A percentile compares a stretch with the other conserved stretches of the same genome.
Conservation (phyloP, 2,329 filamentous ascomycete genomes). For the Plectosphaerella plurivora region DNA sequence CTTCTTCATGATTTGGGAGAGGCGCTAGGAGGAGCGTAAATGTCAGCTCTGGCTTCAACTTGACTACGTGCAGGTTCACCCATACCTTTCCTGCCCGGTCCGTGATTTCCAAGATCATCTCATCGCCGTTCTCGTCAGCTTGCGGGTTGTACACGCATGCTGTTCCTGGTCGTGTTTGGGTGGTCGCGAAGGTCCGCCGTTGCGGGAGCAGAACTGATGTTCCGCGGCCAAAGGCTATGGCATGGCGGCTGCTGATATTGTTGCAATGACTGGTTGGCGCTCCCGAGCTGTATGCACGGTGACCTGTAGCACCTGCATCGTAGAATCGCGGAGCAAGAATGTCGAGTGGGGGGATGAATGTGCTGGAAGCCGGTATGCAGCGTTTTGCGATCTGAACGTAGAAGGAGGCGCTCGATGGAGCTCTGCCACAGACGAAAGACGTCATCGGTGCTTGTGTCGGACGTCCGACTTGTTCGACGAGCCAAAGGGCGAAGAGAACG, state of each 20-base stretch:
- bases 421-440: constrained; percentile 30
- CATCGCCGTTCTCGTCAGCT: constrained; percentile 77
- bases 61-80: not conserved
- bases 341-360: constrained; percentile 24
- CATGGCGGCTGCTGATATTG: too few species aligned
- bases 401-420: constrained; percentile 30
- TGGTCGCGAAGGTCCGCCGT: constrained; percentile 30
- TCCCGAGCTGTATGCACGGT: constrained; percentile 1
- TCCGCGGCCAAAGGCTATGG: too few species aligned
- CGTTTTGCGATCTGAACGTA: constrained; percentile 37
- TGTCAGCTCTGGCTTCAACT: not conserved
- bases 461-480: not conserved
- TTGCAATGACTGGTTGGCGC: not conserved
- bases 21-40: constrained; percentile 44
- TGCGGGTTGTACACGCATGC: constrained; percentile 64
- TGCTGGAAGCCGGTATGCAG: constrained; percentile 15
- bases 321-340: constrained; percentile 20
- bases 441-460: constrained; percentile 19
- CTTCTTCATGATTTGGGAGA: constrained; percentile 70
- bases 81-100: constrained; percentile 73
- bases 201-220: not conserved
- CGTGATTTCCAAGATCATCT: constrained; percentile 80
- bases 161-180: constrained; percentile 34
- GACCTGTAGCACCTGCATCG: not conserved
- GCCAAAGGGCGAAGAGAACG: too few species aligned